Conservation (phyloP, 352 stramenopile genomes). For the Chloridella minuta region DNA sequence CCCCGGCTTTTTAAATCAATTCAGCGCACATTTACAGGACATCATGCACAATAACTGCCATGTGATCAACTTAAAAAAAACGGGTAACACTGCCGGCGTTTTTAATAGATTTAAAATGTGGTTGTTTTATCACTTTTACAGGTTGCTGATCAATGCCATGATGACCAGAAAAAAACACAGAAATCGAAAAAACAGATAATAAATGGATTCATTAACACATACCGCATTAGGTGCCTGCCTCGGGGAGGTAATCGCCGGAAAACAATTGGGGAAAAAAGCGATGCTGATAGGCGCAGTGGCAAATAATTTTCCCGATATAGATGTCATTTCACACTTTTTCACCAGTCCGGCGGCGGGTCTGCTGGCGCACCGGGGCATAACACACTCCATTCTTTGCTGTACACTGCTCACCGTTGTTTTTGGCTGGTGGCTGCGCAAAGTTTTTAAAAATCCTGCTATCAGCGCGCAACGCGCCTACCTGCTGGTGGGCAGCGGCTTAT, state of each 20-base stretch:
- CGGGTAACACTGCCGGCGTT: background rate
- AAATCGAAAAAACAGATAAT: background rate
- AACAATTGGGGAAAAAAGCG: background rate
- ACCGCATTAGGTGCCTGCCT: background rate
- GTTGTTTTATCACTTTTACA: background rate
- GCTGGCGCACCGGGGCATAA: background rate
- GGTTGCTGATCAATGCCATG: background rate
- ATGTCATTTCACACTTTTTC: background rate
- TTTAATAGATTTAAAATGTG: background rate
- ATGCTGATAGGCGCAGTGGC: background rate
- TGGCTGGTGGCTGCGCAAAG: background rate
- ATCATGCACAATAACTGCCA: background rate
- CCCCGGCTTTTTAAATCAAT: background rate
- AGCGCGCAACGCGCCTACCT: background rate
- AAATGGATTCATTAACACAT: background rate
- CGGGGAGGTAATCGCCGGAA: background rate
- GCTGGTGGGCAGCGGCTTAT: background rate
- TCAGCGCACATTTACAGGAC: background rate
- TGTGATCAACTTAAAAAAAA: background rate
- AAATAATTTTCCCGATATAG: background rate
- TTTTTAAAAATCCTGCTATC: background rate
- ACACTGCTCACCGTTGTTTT: background rate
- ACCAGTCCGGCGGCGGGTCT: background rate
- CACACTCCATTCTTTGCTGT: background rate
- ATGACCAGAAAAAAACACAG: background rate